Conservation (phyloP, 371 early-diverging fungal species). For the Nematocida displodere region DNA sequence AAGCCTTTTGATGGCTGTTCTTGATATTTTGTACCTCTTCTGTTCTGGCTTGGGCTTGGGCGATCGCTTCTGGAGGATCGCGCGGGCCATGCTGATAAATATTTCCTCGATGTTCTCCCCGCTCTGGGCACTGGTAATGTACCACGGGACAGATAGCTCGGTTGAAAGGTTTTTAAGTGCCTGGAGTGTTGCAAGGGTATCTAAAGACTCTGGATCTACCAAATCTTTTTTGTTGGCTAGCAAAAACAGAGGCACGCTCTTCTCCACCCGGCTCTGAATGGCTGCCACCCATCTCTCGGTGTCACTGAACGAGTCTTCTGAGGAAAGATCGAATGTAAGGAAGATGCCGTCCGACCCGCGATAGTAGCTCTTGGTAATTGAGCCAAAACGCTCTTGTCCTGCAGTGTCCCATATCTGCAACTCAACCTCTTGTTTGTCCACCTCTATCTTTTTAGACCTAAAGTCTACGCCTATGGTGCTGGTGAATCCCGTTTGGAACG, state of each 20-base stretch:
- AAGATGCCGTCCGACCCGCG: conserved; percentile 98
- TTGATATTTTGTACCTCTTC: neutral
- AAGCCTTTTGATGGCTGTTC: neutral
- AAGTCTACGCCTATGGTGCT: conserved; percentile 64
- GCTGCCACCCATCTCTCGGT: conserved; percentile 91
- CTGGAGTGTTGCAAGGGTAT: neutral
- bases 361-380: conserved; percentile 93
- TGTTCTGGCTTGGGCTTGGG: neutral
- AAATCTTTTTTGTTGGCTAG: conserved; percentile 91
- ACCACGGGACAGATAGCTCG: conserved; percentile 38
- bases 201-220: conserved; percentile 63
- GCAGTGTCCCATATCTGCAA: conserved; percentile 89
- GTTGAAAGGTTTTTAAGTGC: conserved; percentile 22
- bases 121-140: conserved; percentile 61
- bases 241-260: conserved; percentile 81
- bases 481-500: conserved; percentile 53
- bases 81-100: conserved; percentile 56
- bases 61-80: conserved; percentile 1
- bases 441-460: conserved; percentile 68
- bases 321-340: conserved; percentile 87
- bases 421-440: conserved; percentile 79
- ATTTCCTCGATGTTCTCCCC: conserved; percentile 62
- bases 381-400: conserved; percentile 90
- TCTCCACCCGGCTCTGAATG: conserved; percentile 82
- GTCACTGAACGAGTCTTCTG: conserved; percentile 81